Evolutionary conservation across 768 basidiomycete species (phyloP).

Genomic region (Phanerochaete sordida): DNA sequence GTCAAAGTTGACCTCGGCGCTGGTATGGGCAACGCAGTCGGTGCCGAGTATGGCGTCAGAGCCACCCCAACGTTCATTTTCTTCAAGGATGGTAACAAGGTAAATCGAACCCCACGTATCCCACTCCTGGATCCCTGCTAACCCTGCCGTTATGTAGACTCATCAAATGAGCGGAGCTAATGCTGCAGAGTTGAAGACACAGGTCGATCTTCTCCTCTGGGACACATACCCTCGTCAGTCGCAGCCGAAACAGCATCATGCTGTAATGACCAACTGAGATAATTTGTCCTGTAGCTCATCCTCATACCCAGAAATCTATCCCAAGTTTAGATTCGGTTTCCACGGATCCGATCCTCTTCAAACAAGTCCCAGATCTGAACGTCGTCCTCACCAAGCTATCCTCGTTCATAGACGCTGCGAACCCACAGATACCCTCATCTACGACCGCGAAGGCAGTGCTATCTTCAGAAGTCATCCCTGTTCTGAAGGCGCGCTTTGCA

Average conservation of each 20-base stretch:
- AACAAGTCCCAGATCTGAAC: slow-evolving; percentile 67
- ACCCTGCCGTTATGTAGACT: slow-evolving; percentile 35
- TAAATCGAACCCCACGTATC: slow-evolving; percentile 22
- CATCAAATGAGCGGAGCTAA: slow-evolving; percentile 74
- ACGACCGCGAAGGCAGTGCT: slow-evolving; percentile 48
- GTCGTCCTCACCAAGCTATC: slow-evolving; percentile 57
- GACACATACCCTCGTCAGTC: slow-evolving; percentile 77
- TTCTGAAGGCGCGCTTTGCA: slow-evolving; percentile 59
- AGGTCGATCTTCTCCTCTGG: slow-evolving; percentile 71
- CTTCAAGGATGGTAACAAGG: slow-evolving; percentile 76
- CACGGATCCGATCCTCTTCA: slow-evolving; percentile 72
- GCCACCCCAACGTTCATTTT: slow-evolving; percentile 91
- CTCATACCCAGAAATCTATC: slow-evolving; percentile 59
- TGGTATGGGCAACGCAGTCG: slow-evolving; percentile 59
- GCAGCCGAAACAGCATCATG: background rate
- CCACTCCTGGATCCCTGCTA: background rate
- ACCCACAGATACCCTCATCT: slow-evolving; percentile 27
- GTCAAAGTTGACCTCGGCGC: slow-evolving; percentile 80
- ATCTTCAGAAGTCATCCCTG: slow-evolving; percentile 48
- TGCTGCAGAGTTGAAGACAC: slow-evolving; percentile 62
- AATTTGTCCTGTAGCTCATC: slow-evolving; percentile 55
- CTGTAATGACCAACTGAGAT: background rate
- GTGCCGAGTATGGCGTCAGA: slow-evolving; percentile 57
- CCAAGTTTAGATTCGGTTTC: slow-evolving; percentile 61
- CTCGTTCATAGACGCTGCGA: slow-evolving; percentile 53